phyloP scores from a whole-genome alignment of 2,329 filamentous ascomycete genomes.

The Nothomitra cinnamomea region DNA sequence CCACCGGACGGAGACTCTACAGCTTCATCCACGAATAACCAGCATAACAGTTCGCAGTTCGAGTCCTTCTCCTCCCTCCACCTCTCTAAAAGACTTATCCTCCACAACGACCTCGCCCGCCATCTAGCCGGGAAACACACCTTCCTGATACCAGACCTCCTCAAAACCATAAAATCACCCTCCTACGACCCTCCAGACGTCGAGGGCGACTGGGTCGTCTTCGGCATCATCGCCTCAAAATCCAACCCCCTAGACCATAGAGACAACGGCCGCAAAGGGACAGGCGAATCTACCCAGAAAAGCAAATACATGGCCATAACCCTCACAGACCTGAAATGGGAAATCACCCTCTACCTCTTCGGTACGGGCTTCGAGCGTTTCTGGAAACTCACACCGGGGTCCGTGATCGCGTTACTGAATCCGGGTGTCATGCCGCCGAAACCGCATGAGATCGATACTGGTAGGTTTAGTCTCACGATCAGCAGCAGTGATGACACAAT shows the following conservation, averaged over 20 bases:
- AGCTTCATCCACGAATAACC: background rate
- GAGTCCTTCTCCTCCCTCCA: constrained; percentile 79
- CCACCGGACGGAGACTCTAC: background rate
- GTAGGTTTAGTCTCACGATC: constrained; percentile 71
- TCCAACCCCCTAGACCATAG: constrained; percentile 57
- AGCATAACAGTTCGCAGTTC: constrained; percentile 35
- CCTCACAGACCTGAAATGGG: constrained; percentile 76
- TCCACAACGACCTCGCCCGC: constrained; percentile 62
- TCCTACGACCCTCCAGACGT: constrained; percentile 65
- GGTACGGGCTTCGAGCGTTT: constrained; percentile 78
- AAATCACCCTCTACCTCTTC: constrained; percentile 84
- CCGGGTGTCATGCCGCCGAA: constrained; percentile 81
- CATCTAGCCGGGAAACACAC: constrained; percentile 63
- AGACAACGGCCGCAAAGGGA: constrained; percentile 24
- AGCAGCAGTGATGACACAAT: constrained; percentile 77
- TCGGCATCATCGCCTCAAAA: constrained; percentile 77
- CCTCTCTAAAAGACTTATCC: constrained; percentile 65
- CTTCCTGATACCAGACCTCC: constrained; percentile 61
- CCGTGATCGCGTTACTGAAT: constrained; percentile 80
- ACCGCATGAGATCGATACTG: constrained; percentile 55
- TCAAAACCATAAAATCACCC: constrained; percentile 67
- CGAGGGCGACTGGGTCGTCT: constrained; percentile 76
- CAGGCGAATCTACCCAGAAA: constrained; percentile 30
- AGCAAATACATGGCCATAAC: constrained; percentile 89
- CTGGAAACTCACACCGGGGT: constrained; percentile 88